Percentiles rank a stretch among this genome's conserved stretches.
phyloP scores from a whole-genome alignment of 2,329 filamentous ascomycete genomes.

The Teratosphaeria pseudoeucalypti region DNA sequence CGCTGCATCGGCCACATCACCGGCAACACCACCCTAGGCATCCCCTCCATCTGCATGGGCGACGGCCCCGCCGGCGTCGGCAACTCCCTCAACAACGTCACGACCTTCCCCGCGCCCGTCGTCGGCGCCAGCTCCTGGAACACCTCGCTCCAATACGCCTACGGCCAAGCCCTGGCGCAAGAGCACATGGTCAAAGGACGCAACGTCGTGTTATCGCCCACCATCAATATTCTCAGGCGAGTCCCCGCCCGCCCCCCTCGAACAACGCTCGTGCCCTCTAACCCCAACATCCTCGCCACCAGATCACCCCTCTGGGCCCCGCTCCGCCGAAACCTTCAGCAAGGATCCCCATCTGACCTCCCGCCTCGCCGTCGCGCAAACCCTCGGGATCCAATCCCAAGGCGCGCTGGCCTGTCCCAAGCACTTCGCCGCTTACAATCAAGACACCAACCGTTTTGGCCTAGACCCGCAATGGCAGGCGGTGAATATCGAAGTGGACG shows the following conservation, averaged over 20 bases:
- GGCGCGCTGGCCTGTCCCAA: slow-evolving; percentile 71
- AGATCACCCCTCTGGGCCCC: slow-evolving; percentile 70
- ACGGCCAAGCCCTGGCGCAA: neutral
- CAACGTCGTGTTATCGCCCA: neutral
- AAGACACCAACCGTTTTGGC: slow-evolving; percentile 52
- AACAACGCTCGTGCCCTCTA: neutral
- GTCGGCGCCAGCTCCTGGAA: neutral
- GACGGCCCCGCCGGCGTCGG: neutral
- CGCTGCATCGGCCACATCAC: neutral
- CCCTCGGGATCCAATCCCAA: slow-evolving; percentile 57
- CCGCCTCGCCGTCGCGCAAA: slow-evolving; percentile 53
- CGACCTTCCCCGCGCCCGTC: neutral
- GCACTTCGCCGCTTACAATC: slow-evolving; percentile 65
- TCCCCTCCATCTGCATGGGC: neutral
- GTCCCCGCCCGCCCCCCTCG: neutral
- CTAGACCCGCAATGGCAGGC: slow-evolving; percentile 31
- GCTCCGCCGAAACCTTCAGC: slow-evolving; percentile 79
- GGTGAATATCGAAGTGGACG: slow-evolving; percentile 53
- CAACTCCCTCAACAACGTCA: neutral
- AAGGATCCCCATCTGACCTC: slow-evolving; percentile 72
- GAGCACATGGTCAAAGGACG: neutral
- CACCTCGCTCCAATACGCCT: neutral
- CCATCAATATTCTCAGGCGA: neutral
- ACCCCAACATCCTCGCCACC: too few species aligned
- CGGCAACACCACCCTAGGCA: neutral